Base-by-base conservation (phyloP, 2,329 filamentous ascomycete species). In the Fusarium euwallaceae region DNA sequence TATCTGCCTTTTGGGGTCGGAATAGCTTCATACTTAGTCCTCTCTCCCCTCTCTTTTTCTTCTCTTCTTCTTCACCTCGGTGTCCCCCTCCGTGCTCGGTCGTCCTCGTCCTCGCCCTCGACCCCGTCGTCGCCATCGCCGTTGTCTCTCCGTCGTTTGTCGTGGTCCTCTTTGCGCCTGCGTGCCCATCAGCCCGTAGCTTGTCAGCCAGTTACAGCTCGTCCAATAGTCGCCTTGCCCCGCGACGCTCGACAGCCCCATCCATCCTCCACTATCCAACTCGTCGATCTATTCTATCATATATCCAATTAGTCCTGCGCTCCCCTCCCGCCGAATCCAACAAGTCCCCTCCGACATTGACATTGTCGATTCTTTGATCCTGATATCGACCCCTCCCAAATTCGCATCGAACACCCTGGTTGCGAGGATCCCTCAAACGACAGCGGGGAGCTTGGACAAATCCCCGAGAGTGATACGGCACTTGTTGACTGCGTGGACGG, bases 21-120 rank as follows among this genome's bases (percentile, higher is more conserved):
- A 79, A 79, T 79, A 79, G 78, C 78, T 77, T 79, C 78, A 78
- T 63, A 63, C 71, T 67, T 67, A 62, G 66, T 72, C 66, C 59
- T 67, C 71, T 67, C 45, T 61, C 65, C 22, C 67, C 64, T 63
- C 36, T 61, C 58, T 37, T 71, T 69, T 73, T 67, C 45, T 67
- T 62, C 24, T 56, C 45, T 61, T 56, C 68, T 65, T 53, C 61
- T 34, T 69, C 58, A 66, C 69, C 64, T 67, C 60, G 64, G 63
- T 61, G 70, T 70, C 51, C 56, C 61, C 70, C 45, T 69, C 53
- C 65, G 41, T 72, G 60, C 61, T 63, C 56, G 53, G 41, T 63
- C 53, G 56, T 41, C 53, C 45, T 64, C 64, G 56, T 41, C 53
- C 45, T 64, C 64, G 61, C 53, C 67, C 56, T 48, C 56, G 34